phyloP scores from a whole-genome alignment of 164 flowering plant genomes.

The Piper betle region DNA sequence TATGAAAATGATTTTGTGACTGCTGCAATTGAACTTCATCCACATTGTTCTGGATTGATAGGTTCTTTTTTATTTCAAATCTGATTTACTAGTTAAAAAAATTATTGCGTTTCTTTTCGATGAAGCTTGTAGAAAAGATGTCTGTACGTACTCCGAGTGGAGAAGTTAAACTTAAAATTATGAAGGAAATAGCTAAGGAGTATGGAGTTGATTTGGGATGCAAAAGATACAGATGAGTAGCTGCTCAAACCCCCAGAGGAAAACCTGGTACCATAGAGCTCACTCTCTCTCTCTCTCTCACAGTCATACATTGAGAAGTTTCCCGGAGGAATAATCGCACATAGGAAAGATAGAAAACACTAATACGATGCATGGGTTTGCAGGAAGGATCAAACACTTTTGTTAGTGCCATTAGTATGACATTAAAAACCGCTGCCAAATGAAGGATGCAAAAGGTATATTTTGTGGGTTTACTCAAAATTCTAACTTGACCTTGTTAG shows the following conservation, averaged over 20 bases:
- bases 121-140: constrained; percentile 83
- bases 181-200: constrained; percentile 98
- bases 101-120: neutral
- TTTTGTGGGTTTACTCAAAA: too few species aligned
- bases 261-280: constrained; percentile 37
- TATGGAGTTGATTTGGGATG: constrained; percentile 83
- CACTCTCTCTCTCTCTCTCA: constrained; percentile 12
- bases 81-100: neutral
- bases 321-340: neutral
- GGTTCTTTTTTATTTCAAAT: neutral
- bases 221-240: constrained; percentile 71
- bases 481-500: neutral
- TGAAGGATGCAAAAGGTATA: neutral
- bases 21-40: constrained; percentile 83
- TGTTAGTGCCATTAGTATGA: constrained; percentile 65
- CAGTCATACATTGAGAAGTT: neutral
- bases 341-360: neutral
- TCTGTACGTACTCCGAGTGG: constrained; percentile 83
- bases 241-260: constrained; percentile 88
- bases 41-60: constrained; percentile 20
- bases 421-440: constrained; percentile 29
- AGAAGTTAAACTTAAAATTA: constrained; percentile 67
- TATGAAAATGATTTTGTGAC: constrained; percentile 84
- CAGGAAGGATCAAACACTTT: constrained; percentile 77
- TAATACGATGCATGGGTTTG: neutral